Base-by-base conservation (phyloP, 1,284 basidiomycete genomes). In the Malassezia sp. region DNA sequence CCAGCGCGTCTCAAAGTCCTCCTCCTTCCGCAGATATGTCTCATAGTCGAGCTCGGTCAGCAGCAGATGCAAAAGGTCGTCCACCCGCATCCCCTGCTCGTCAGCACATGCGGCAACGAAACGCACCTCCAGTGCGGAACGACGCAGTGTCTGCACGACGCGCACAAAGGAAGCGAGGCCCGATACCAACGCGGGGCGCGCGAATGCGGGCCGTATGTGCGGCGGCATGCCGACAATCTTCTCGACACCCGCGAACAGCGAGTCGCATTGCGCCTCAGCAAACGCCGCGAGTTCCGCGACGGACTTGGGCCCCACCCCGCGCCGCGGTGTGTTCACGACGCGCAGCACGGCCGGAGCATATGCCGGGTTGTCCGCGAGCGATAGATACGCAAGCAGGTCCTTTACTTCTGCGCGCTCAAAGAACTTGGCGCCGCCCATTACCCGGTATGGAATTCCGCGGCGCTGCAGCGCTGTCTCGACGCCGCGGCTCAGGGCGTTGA, bases 351-450 rank as follows among this genome's bases (percentile, higher is more conserved):
- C 86, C 1, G 65, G 60, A 0, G 57, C 75, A 60, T 83, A 90
- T 11, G 76, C 73, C 0, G 84, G 80, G 64, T 91, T 91, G 58
- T 89, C 85, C 2, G 83, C 76, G 2, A 91, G 74, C 2, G 55
- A 46, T 9, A 70, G 44, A 36, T 91, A 91, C 1, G 84, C 82
- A n/a, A 91, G 73, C 18, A 90, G 59, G 67, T 89, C 85, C 73
- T 88, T 89, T 65, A 93, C 78, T 77, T 71, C 67, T 44, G 51
- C 53, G 7, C 86, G 80, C 53, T 89, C 84, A 61, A 89, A 90
- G 76, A 89, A 89, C 67, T 82, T 84, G 67, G 83, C 80, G 0
- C 85, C 85, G 12, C 80, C 82, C 8, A 91, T 75, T 41, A 91
- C 77, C 36, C 80, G 74, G 59, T 78, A 80, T 0, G 86, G 85